Evolutionary conservation across 345 rosid species (phyloP), one percentile per base, ranked within the genome.

Genomic region (Eucalyptus urophylla): DNA sequence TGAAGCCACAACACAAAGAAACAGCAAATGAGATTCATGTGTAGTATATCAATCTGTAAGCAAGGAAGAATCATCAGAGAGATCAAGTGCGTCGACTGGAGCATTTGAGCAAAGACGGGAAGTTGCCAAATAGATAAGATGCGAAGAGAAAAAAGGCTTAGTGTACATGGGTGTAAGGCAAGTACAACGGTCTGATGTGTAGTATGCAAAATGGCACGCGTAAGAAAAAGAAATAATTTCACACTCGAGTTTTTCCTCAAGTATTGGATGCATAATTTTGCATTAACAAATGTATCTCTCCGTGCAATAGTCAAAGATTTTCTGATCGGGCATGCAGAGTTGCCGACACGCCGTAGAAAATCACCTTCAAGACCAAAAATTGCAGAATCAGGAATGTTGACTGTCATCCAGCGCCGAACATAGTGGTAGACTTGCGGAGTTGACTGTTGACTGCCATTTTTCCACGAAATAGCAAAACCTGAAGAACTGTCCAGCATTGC

Each of bases 351-450:
- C 65, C 6, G n/a, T 58, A 58, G 65, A 58, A 25, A 24, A 58
- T 56, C 62, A 10, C 62, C 62, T 5, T 56, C 62, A 22, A 56
- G 27, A 56, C 62, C 0, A 56, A 8, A 0, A 6, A 7, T 17
- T 19, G 4, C 6, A 56, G 29, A 56, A 56, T 24, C 1, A 24
- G 8, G 6, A 56, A 27, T 4, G 11, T 49, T 14, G 7, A 14
- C 17, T 2, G 7, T 2, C 62, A 56, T 24, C 62, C 3, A 4
- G 62, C 27, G 29, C 6, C 4, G 11, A 22, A 0, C 62, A 5
- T 1, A 10, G 12, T 6, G n/a, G n/a, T 56, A 56, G 29, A 1
- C 29, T 2, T 56, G 62, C 7, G 62, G 27, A 8, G 14, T 56
- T 56, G 0, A 56, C 0, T 56, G 62, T 56, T 1, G 14, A 56